Evolutionary conservation across 2,329 filamentous ascomycete species (phyloP), one percentile per base, ranked within the genome.

Genomic region (Chaetomium strumarium): DNA sequence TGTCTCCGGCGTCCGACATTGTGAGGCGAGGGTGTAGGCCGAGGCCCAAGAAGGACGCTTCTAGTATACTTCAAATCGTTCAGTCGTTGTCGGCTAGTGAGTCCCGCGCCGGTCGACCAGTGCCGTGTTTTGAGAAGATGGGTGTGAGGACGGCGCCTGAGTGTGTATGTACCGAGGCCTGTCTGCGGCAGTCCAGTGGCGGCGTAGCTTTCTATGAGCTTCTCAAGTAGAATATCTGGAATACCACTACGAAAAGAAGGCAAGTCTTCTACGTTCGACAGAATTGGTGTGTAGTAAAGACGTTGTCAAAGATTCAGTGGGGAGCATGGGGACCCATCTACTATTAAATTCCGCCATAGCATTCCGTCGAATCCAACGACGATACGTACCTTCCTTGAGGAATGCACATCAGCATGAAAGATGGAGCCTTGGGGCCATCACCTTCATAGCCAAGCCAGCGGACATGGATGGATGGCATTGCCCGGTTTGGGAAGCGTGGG

Each of bases 1-100:
- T 46, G 17, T 55, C 53, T 37, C 53, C 49, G 49, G 47, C 19
- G 29, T 55, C 53, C 10, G 53, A 55, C 53, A 55, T 55, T 14
- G 36, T 55, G 49, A 24, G 34, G 7, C 34, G 34, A 37, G 17
- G 12, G 8, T 3, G 24, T 19, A 43, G 29, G 40, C 31, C 31
- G 47, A 38, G 49, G 49, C 45, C 49, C 41, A 39, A 37, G 34
- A 42, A 2, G 12, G 20, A 30, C 11, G 43, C 30, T 19, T 29
- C 41, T 42, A n/a, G 17, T 12, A 17, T 13, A 30, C 30, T 38
- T 30, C n/a, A 24, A 46, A 12, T 14, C 11, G 14, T 10, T 36
- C n/a, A n/a, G 13, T 40, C 36, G 11, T 16, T 16, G 19, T 13
- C 14, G 14, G 14, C 24, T 24, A 24, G n/a, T n/a, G 14, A 20